Percentiles rank a stretch among this genome's conserved stretches.
Conservation (phyloP, 2,329 filamentous ascomycete species). For the Colletotrichum godetiae region DNA sequence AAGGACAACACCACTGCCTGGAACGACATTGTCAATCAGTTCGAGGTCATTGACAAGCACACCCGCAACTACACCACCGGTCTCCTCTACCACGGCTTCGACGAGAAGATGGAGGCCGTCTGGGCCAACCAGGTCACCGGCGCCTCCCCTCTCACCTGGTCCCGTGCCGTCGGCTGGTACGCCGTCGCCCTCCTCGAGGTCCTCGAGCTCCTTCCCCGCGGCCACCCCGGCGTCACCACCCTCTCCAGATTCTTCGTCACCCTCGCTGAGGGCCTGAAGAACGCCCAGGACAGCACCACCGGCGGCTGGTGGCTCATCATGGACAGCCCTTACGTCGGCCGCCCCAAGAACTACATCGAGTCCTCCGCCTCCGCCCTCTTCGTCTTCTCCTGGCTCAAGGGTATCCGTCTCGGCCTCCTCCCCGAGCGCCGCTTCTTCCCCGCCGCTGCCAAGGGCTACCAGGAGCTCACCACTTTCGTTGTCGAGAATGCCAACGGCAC, state of each 20-base stretch:
- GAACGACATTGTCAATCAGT: constrained; percentile 57
- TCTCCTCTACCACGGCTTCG: constrained; percentile 66
- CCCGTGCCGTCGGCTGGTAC: constrained; percentile 65
- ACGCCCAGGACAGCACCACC: constrained; percentile 50
- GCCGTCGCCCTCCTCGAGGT: constrained; percentile 62
- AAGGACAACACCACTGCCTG: constrained; percentile 53
- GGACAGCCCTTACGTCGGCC: constrained; percentile 57
- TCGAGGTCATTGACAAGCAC: constrained; percentile 56
- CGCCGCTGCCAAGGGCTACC: constrained; percentile 47
- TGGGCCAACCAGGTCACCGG: constrained; percentile 65
- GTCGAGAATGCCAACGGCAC: constrained; percentile 59
- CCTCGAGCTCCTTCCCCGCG: constrained; percentile 56
- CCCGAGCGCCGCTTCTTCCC: constrained; percentile 51
- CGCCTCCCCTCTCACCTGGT: constrained; percentile 64
- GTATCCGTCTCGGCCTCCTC: constrained; percentile 41
- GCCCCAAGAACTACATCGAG: constrained; percentile 69
- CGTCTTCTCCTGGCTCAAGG: constrained; percentile 58
- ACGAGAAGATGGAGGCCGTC: constrained; percentile 56
- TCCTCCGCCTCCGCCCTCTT: constrained; percentile 70
- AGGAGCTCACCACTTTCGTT: constrained; percentile 58
- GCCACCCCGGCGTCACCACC: constrained; percentile 48
- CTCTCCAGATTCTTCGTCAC: constrained; percentile 53
- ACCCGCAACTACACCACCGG: constrained; percentile 52
- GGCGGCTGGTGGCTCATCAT: constrained; percentile 71
- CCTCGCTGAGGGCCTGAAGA: constrained; percentile 54